Percentiles rank a stretch among this genome's conserved stretches.
Evolutionary conservation across 2,329 filamentous ascomycete genomes (phyloP).

Genomic region (Phialocephala subalpina): DNA sequence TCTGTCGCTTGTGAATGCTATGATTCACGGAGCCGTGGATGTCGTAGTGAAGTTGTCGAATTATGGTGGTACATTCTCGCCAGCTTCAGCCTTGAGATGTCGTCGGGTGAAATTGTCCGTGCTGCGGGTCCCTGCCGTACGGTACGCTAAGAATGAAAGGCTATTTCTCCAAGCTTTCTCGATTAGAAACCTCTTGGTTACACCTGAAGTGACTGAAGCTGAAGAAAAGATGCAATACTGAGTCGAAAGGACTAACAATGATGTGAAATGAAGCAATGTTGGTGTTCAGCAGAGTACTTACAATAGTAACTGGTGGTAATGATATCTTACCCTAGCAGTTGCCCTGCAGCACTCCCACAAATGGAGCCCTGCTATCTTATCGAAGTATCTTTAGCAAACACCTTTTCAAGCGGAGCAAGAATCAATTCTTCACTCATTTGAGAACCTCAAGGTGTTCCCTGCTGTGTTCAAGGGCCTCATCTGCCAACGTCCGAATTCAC

Average conservation of each 20-base stretch:
- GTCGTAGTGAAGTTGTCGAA: not conserved
- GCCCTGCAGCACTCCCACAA: not conserved
- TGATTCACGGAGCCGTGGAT: slow-evolving; percentile 1
- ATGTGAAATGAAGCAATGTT: not conserved
- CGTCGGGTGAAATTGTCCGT: slow-evolving; percentile 11
- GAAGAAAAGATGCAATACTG: not conserved
- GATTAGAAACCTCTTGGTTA: not conserved
- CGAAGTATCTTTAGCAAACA: not conserved
- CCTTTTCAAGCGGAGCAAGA: too few relatives aligned
- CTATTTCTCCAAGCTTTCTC: not conserved
- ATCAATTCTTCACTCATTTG: not conserved
- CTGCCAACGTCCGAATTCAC: not conserved
- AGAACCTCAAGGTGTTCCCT: not conserved
- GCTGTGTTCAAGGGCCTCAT: not conserved
- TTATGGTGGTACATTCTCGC: not conserved
- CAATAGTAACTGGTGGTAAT: too few relatives aligned
- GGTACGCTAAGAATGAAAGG: slow-evolving; percentile 1
- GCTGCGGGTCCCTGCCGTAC: not conserved
- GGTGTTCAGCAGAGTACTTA: not conserved
- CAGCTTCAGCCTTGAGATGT: slow-evolving; percentile 5
- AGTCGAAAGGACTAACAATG: not conserved
- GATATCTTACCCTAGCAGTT: not conserved
- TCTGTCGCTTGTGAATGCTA: not conserved
- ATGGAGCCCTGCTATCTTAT: not conserved
- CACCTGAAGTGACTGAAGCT: not conserved